A percentile compares a stretch with the other conserved stretches of the same genome.
Conservation (phyloP, 2,329 filamentous ascomycete genomes). For the Sporothrix variecibatus region DNA sequence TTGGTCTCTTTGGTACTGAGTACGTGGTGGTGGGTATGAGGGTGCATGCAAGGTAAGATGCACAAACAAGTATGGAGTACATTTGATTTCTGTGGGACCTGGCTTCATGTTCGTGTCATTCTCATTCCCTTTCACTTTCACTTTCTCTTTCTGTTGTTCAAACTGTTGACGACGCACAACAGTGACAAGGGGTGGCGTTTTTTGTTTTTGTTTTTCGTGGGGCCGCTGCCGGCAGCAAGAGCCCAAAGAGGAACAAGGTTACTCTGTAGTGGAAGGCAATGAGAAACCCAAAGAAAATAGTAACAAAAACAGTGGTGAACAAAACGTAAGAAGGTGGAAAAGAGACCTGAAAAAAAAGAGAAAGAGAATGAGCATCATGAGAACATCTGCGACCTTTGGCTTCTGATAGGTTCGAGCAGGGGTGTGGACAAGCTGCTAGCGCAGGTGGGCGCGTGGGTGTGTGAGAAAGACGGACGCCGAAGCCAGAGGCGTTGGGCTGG, state of each 20-base stretch:
- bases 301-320: not conserved
- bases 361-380: not conserved
- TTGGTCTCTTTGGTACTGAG: not conserved
- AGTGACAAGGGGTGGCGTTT: not conserved
- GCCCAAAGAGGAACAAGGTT: not conserved
- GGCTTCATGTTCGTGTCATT: not conserved
- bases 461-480: constrained; percentile 7
- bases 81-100: no score
- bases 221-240: constrained; percentile 2
- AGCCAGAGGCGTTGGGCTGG: not conserved
- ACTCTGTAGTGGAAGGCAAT: not conserved
- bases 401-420: constrained; percentile 19
- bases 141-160: not conserved
- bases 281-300: not conserved
- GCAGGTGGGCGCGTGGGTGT: constrained; percentile 20
- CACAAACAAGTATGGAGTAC: not conserved
- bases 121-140: not conserved
- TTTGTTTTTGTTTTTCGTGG: not conserved
- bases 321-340: not conserved
- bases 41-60: not conserved
- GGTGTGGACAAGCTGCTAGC: constrained; percentile 18
- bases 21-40: not conserved
- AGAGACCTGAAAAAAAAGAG: not conserved
- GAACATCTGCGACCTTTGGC: not conserved
- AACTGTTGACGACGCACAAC: not conserved